phyloP scores from a whole-genome alignment of 108 stramenopile species.

The Cyclostephanos tholiformis region DNA sequence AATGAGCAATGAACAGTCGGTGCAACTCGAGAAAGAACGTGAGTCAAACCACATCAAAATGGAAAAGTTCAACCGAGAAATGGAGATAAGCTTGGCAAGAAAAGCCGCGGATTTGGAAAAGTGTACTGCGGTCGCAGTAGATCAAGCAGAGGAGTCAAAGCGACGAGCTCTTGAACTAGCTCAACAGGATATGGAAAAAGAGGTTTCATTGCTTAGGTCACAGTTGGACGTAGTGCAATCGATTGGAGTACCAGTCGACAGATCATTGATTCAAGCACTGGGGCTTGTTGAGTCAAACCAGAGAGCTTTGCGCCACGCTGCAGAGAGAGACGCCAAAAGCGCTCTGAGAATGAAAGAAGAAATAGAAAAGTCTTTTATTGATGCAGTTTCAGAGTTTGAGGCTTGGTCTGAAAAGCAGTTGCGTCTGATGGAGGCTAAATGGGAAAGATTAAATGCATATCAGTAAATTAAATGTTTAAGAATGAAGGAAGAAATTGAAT shows the following conservation, averaged over 20 bases:
- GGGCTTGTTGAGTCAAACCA: conserved; percentile 27
- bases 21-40: conserved; percentile 1
- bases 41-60: conserved; percentile 8
- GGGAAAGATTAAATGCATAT: background rate
- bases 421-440: conserved; percentile 13
- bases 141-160: conserved; percentile 31
- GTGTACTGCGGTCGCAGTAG: conserved; percentile 13
- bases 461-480: no score
- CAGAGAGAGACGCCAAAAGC: conserved; percentile 15
- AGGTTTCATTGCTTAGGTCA: conserved; percentile 19
- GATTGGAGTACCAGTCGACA: conserved; percentile 17
- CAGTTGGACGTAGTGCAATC: conserved; percentile 17
- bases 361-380: conserved; percentile 19
- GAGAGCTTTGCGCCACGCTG: conserved; percentile 20
- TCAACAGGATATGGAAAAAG: conserved; percentile 18
- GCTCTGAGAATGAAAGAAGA: conserved; percentile 17
- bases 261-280: conserved; percentile 10
- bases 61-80: conserved; percentile 16
- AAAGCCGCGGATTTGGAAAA: conserved; percentile 28
- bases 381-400: conserved; percentile 24
- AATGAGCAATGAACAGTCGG: conserved; percentile 13
- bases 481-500: conserved; percentile 26
- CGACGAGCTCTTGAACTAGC: conserved; percentile 18
- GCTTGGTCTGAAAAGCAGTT: conserved; percentile 20
- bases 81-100: conserved; percentile 21